These are phyloP conservation scores for Rutstroemia sp. DNA, from an alignment of 2,329 filamentous ascomycete species.

Conservation along the genomic window DNA sequence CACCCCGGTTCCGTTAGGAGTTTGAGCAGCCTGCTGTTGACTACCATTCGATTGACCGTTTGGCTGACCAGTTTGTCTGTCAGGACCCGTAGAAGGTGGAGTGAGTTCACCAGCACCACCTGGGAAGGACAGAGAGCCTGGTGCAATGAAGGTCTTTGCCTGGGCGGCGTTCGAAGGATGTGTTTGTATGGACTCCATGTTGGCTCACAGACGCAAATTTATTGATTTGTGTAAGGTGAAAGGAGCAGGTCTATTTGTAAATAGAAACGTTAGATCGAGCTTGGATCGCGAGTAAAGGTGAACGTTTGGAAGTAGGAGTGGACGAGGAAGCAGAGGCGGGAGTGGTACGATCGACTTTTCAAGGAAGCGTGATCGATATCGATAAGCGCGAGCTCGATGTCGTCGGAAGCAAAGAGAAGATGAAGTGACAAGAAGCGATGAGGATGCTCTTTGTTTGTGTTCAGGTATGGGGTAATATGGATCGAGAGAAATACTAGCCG, in stretches of 20 bases:
- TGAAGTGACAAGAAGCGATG: neutral
- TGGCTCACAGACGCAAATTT: constrained; percentile 20
- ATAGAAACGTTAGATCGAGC: constrained; percentile 23
- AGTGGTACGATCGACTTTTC: constrained; percentile 7
- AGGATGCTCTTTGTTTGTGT: neutral
- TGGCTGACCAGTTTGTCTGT: constrained; percentile 43
- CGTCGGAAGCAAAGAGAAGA: constrained; percentile 6
- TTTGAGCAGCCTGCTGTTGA: constrained; percentile 50
- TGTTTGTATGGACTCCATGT: constrained; percentile 83
- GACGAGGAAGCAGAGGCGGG: neutral
- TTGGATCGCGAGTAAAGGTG: neutral
- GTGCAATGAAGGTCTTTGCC: constrained; percentile 92
- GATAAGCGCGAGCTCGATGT: constrained; percentile 8
- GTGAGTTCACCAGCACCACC: constrained; percentile 77
- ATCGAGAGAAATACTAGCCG: constrained; percentile 14
- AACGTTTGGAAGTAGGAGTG: neutral
- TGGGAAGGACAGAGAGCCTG: constrained; percentile 87
- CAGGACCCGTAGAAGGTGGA: constrained; percentile 67
- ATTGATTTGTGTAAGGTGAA: constrained; percentile 10
- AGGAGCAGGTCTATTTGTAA: constrained; percentile 23
- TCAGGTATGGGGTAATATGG: neutral
- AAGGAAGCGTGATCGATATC: constrained; percentile 11
- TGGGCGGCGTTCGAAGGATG: constrained; percentile 87
- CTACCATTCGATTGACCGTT: constrained; percentile 42
- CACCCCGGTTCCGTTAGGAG: constrained; percentile 67